Conservation (phyloP, 169 alveolate species). For the Cryptosporidium viatorum region DNA sequence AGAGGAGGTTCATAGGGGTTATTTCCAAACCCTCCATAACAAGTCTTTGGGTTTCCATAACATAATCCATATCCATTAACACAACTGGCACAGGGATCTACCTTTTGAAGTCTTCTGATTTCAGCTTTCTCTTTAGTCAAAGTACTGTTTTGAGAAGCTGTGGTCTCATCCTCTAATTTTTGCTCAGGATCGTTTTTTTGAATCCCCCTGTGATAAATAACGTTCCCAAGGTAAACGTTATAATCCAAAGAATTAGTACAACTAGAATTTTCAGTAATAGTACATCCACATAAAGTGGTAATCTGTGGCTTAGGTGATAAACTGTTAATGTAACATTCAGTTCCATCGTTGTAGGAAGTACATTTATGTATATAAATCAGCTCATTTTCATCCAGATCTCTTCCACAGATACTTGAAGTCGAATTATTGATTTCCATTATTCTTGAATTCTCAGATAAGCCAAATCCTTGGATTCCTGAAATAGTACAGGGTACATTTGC, state of each 20-base stretch:
- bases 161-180: not conserved
- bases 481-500: slow-evolving; percentile 70
- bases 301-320: slow-evolving; percentile 34
- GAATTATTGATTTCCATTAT: slow-evolving; percentile 49
- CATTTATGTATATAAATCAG: slow-evolving; percentile 34
- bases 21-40: slow-evolving; percentile 75
- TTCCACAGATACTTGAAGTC: slow-evolving; percentile 19
- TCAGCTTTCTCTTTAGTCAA: not conserved
- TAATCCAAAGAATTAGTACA: slow-evolving; percentile 22
- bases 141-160: not conserved
- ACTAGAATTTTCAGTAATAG: not conserved
- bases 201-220: slow-evolving; percentile 44
- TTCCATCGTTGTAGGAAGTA: slow-evolving; percentile 29
- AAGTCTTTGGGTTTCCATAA: slow-evolving; percentile 66
- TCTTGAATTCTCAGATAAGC: slow-evolving; percentile 19
- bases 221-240: not conserved
- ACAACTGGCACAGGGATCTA: slow-evolving; percentile 74
- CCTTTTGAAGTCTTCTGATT: slow-evolving; percentile 27
- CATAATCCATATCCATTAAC: slow-evolving; percentile 74
- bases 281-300: slow-evolving; percentile 50
- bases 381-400: not conserved
- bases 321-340: slow-evolving; percentile 34
- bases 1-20: slow-evolving; percentile 66
- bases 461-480: slow-evolving; percentile 47
- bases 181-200: not conserved